Base-by-base conservation (phyloP, 1,284 basidiomycete genomes). In the Lignosus rhinocerotis region DNA sequence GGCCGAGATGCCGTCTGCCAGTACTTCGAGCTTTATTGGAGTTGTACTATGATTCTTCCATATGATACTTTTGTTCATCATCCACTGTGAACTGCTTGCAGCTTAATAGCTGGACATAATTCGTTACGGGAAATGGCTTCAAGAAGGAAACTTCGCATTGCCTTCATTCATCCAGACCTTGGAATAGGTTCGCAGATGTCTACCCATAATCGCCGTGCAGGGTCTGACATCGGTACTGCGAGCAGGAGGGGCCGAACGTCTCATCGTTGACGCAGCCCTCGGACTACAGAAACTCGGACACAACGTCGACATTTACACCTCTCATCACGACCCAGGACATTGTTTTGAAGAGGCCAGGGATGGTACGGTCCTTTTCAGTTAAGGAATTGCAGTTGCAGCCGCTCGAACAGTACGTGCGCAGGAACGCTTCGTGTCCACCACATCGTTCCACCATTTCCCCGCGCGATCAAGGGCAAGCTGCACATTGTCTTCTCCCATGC, bases 231-330 rank as follows among this genome's bases (percentile, higher is more conserved):
- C 6, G 32, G 16, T 14, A 31, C 46, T 54, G 21, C 47, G 41
- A 46, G 33, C 65, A 96, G 95, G 95, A 65, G 96, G 96, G 12
- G 96, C 96, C 0, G 96, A 99, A 74, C 82, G 95, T 45, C 83
- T 98, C 9, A 88, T 99, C 1, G 95, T 98, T n/a, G 96, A 99
- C 72, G 94, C 95, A 16, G 96, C 96, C 0, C 79, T 96, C 0
- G 90, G 93, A 1, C 78, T 99, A 14, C 91, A 98, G 72, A 78
- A 82, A 10, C 80, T 88, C 3, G 96, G 96, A 0, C 95, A 98
- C 72, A 77, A 83, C 0, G 92, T 99, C n/a, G 84, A 90, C 67
- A 87, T 99, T 50, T 97, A 96, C 74, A 99, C 97, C 0, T 96
- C 94, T 0, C 87, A 97, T 67, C 95, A 96, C 73, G 91, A 99